Base-by-base conservation (phyloP, 768 basidiomycete genomes). In the Trametes cubensis region DNA sequence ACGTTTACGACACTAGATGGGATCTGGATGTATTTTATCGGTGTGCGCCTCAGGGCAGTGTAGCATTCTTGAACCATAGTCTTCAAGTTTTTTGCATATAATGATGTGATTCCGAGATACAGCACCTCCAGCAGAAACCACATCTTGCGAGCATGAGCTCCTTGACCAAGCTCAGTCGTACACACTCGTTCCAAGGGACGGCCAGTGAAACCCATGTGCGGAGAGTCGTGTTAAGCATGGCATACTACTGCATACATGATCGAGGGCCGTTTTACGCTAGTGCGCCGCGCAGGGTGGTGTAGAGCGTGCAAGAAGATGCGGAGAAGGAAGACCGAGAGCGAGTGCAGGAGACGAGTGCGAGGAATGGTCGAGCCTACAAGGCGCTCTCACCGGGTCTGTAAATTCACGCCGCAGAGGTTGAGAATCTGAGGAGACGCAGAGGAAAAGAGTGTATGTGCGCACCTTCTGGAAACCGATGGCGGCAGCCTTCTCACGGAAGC, bases 401-500 rank as follows among this genome's bases (percentile, higher is more conserved):
- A 21, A 17, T 42, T 15, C 30, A 56, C 17, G 2, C n/a, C 49
- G 15, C 20, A 50, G 17, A 34, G 18, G 13, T 49, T 28, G 48
- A 26, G 48, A 26, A 17, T 30, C 25, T 17, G 47, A 42, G 30
- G n/a, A 6, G 38, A 39, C 15, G 20, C 26, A 51, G 17, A 46
- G 30, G 17, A 15, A 10, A 13, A 21, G 11, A 41, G 23, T 18
- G 49, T 13, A 15, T 23, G 23, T 11, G 25, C 65, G 46, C 57
- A 95, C 95, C 92, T 97, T 97, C 74, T 84, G 81, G 83, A 97
- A 97, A 63, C 95, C 95, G 71, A 97, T 97, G 63, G 90, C 89
- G 69, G 88, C 84, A 55, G 93, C 84, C 81, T 94, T 95, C 82
- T 97, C 95, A 70, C 95, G 91, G 90, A 96, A 97, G 80, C 95